Evolutionary conservation across 306 rosid species (phyloP), one percentile per base, ranked within the genome.

Genomic region (Pachyrhizus erosus): DNA sequence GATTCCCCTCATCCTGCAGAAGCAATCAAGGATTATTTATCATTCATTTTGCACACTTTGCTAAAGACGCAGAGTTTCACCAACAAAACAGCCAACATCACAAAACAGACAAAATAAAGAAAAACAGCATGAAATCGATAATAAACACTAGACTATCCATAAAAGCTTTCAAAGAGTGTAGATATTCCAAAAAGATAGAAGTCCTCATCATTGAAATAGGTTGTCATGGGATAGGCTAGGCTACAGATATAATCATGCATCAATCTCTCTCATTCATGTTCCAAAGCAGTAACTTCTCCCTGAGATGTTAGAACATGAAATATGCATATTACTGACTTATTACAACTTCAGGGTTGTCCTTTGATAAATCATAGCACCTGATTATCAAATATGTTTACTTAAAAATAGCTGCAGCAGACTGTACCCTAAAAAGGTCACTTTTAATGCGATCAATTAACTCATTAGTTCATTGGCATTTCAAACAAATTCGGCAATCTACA

Each of bases 1-100:
- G 45, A 70, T 75, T 66, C 55, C 73, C 80, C n/a, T 79, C 73
- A 84, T 52, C 84, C 90, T 87, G 86, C 71, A 0, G 75, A 82
- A 29, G 75, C 55, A 61, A 78, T 11, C 45, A 57, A 78, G 20
- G 49, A 24, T 74, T 34, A 74, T 21, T 70, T 34, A 72, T 57
- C 76, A 3, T 68, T 75, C 73, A 42, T 74, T 45, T 51, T 26
- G 42, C 80, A 74, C 45, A 27, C 11, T 73, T 73, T 0, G 65
- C 24, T 37, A 15, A 58, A n/a, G 31, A 46, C 55, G 29, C 45
- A 20, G 3, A 4, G 18, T 37, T 34, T 34, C 34, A 73, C 24
- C 57, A 37, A 67, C 48, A 37, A 66, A 65, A 72, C 21, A 57
- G 40, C n/a, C 54, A 61, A 58, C 52, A 80, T 70, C 34, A 20